A percentile compares a stretch with the other conserved stretches of the same genome.
phyloP scores from a whole-genome alignment of 306 rosid species.

The Pterocarpus santalinus region DNA sequence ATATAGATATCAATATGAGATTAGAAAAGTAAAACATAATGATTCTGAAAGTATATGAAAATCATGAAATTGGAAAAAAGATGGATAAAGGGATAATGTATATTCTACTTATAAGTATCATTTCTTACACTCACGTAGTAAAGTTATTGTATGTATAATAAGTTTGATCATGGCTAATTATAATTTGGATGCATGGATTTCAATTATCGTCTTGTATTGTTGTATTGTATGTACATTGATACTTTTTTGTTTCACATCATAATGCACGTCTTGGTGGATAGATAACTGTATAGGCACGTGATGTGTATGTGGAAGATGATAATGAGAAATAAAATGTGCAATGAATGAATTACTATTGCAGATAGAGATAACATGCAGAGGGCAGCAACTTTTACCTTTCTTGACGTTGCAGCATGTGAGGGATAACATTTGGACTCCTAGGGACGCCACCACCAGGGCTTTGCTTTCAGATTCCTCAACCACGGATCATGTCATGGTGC shows the following conservation, averaged over 20 bases:
- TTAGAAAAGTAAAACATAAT: conserved; percentile 28
- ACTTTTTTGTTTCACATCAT: neutral
- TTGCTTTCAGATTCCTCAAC: conserved; percentile 84
- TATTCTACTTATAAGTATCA: neutral
- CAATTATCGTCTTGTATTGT: neutral
- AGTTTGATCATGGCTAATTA: conserved; percentile 36
- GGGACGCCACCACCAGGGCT: conserved; percentile 50
- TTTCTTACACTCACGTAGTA: conserved; percentile 39
- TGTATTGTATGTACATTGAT: neutral
- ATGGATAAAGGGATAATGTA: neutral
- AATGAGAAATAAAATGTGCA: conserved; percentile 20
- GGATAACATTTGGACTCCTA: conserved; percentile 83
- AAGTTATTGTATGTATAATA: conserved; percentile 33
- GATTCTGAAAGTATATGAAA: neutral
- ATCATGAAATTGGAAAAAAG: conserved; percentile 19
- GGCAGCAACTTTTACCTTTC: conserved; percentile 79
- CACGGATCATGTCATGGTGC: conserved; percentile 83
- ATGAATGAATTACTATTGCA: conserved; percentile 55
- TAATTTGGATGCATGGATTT: neutral
- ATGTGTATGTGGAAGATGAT: conserved; percentile 26
- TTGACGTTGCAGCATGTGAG: conserved; percentile 96
- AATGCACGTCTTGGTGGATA: conserved; percentile 23
- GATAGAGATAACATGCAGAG: conserved; percentile 97
- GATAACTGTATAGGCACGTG: conserved; percentile 23
- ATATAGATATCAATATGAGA: conserved; percentile 23